Conservation (phyloP, 441 rosid species). For the Syzygium malaccense region DNA sequence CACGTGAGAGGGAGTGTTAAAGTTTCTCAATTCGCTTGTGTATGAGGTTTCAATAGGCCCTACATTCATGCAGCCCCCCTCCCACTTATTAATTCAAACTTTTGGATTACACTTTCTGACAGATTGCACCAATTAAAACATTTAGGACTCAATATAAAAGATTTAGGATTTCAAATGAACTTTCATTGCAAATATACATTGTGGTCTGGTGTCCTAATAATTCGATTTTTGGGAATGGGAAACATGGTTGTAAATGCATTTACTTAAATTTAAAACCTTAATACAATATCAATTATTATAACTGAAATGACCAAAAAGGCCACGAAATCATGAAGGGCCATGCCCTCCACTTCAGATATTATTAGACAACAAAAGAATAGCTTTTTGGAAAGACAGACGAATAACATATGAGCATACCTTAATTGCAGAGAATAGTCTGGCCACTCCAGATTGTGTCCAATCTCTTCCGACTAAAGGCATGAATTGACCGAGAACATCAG, state of each 20-base stretch:
- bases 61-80: neutral
- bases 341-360: neutral
- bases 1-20: neutral
- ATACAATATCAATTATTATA: neutral
- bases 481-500: conserved; percentile 91
- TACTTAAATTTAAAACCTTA: neutral
- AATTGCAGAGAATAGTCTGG: conserved; percentile 79
- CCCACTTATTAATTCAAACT: neutral
- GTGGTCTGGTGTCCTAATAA: neutral
- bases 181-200: neutral
- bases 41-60: neutral
- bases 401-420: conserved; percentile 33
- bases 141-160: neutral
- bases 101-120: neutral
- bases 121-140: neutral
- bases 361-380: neutral
- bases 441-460: conserved; percentile 95
- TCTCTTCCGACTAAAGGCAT: conserved; percentile 97
- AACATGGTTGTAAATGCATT: neutral
- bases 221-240: neutral
- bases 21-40: neutral
- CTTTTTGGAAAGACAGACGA: neutral
- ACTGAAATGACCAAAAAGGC: neutral
- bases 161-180: neutral
- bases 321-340: neutral